Evolutionary conservation across 352 stramenopile species (phyloP).

Genomic region (Pythium vanterpoolii): DNA sequence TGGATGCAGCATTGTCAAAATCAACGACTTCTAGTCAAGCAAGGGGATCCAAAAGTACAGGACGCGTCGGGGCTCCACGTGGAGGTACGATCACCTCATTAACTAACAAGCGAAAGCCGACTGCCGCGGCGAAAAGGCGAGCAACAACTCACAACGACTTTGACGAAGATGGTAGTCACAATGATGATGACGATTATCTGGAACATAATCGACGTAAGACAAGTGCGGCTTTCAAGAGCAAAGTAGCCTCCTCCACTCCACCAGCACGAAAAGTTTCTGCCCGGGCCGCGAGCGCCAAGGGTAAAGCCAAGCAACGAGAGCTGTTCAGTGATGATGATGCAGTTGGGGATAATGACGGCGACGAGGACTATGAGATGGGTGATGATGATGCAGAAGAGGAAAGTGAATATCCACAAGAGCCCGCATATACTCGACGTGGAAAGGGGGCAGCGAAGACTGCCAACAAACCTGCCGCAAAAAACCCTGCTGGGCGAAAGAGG

Average conservation of each 20-base stretch:
- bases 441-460: slow-evolving; percentile 9
- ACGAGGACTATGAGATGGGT: slow-evolving; percentile 60
- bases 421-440: slow-evolving; percentile 6
- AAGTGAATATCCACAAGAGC: slow-evolving; percentile 31
- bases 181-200: neutral
- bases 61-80: slow-evolving; percentile 25
- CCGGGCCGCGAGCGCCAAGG: slow-evolving; percentile 30
- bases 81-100: neutral
- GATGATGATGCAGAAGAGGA: slow-evolving; percentile 41
- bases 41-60: neutral
- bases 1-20: slow-evolving; percentile 5
- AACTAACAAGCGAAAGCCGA: neutral
- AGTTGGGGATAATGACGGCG: slow-evolving; percentile 47
- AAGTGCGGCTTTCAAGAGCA: slow-evolving; percentile 8
- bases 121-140: slow-evolving; percentile 4
- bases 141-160: slow-evolving; percentile 1
- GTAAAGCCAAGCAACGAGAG: slow-evolving; percentile 20
- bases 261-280: slow-evolving; percentile 20
- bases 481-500: slow-evolving; percentile 11
- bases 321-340: slow-evolving; percentile 48
- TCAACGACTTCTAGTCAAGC: neutral
- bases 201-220: neutral
- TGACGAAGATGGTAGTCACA: neutral
- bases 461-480: slow-evolving; percentile 3
- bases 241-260: slow-evolving; percentile 5